Conservation (phyloP, 768 basidiomycete genomes). For the Lactifluus subvellereus region DNA sequence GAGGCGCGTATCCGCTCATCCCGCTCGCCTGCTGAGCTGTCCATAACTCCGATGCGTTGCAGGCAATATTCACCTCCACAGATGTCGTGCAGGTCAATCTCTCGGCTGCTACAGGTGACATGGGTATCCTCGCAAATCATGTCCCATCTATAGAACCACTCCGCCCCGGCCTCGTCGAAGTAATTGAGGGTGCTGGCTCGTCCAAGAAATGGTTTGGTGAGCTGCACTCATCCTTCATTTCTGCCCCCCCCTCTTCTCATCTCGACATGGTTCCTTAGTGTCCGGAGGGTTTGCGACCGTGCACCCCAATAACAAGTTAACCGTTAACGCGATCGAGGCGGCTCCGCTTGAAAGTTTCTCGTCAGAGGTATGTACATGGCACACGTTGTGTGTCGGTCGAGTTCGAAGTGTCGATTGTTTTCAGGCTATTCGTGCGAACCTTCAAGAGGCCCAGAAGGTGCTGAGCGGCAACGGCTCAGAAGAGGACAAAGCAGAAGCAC, state of each 20-base stretch:
- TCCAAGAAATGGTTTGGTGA: slow-evolving; percentile 97
- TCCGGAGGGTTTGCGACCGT: slow-evolving; percentile 97
- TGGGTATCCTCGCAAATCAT: slow-evolving; percentile 99
- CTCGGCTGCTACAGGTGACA: slow-evolving; percentile 90
- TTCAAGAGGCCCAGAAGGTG: slow-evolving; percentile 83
- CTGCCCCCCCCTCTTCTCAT: background rate
- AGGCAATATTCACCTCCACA: slow-evolving; percentile 87
- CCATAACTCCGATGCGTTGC: slow-evolving; percentile 17
- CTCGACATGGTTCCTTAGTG: slow-evolving; percentile 41
- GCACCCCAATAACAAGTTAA: slow-evolving; percentile 94
- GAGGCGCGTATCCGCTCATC: slow-evolving; percentile 52
- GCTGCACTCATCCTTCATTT: slow-evolving; percentile 29
- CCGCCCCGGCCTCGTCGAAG: slow-evolving; percentile 90
- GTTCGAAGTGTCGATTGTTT: background rate
- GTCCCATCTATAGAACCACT: slow-evolving; percentile 96
- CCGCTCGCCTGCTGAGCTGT: slow-evolving; percentile 5
- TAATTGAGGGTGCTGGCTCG: slow-evolving; percentile 71
- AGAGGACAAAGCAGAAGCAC: slow-evolving; percentile 88
- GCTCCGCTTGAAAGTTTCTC: slow-evolving; percentile 91
- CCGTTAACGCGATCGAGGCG: slow-evolving; percentile 96
- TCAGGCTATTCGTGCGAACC: slow-evolving; percentile 84
- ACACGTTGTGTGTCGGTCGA: background rate
- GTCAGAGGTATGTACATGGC: slow-evolving; percentile 55
- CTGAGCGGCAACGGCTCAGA: slow-evolving; percentile 81
- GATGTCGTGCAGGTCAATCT: slow-evolving; percentile 97